phyloP scores from a whole-genome alignment of 2,329 filamentous ascomycete genomes.

The Pseudogymnoascus sp. region DNA sequence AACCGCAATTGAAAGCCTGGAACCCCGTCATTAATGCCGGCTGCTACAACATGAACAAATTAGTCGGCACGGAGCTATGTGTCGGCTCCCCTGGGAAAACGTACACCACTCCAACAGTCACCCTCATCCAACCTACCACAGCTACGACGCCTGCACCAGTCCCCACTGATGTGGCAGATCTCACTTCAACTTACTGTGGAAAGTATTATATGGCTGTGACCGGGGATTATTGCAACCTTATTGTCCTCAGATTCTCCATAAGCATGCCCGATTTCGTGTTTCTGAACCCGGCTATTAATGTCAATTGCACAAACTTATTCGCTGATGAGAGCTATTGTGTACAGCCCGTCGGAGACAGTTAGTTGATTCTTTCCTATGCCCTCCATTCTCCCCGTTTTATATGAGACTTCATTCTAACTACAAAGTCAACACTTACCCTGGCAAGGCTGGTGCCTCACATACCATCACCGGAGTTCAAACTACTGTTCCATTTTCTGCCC shows the following conservation, averaged over 20 bases:
- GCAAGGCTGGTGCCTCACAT: constrained; percentile 6
- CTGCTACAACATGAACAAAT: constrained; percentile 3
- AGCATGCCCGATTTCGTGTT: constrained; percentile 29
- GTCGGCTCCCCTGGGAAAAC: constrained; percentile 14
- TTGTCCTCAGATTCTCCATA: constrained; percentile 27
- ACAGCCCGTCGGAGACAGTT: constrained; percentile 26
- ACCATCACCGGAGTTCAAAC: constrained; percentile 12
- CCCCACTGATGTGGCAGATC: constrained; percentile 15
- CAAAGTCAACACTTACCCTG: constrained; percentile 11
- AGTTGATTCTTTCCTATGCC: neutral
- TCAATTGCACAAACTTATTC: constrained; percentile 31
- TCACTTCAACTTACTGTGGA: constrained; percentile 24
- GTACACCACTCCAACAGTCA: constrained; percentile 12
- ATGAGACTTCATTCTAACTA: neutral
- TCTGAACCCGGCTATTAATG: constrained; percentile 29
- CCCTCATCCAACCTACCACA: constrained; percentile 13
- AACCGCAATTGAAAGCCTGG: neutral
- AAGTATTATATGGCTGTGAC: constrained; percentile 25
- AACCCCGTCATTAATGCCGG: constrained; percentile 8
- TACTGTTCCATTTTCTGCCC: constrained; percentile 3
- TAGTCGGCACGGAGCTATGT: neutral
- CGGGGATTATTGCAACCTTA: constrained; percentile 32
- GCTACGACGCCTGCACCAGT: neutral
- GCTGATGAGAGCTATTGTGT: constrained; percentile 30
- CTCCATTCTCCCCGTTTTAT: neutral